Base-by-base conservation (phyloP, 345 rosid species). In the Carallia pectinifolia region DNA sequence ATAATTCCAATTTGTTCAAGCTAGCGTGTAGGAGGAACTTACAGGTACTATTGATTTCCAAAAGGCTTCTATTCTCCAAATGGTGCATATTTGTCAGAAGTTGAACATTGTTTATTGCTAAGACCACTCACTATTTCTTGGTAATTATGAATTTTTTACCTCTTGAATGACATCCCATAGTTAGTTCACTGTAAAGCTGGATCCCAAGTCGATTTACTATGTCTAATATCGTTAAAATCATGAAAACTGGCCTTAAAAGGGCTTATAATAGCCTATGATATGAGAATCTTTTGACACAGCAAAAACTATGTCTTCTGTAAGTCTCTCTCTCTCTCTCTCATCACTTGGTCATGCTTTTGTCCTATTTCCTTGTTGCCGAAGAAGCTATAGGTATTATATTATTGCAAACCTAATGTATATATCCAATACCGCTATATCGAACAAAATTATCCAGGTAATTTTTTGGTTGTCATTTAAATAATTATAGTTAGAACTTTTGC, bases 1-100 rank as follows among this genome's bases (percentile, higher is more conserved):
- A 91, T 64, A 93, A 93, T 77, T 79, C 84, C 64, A 89, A 91
- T 77, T 80, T 93, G 81, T 77, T 79, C 78, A 85, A 80, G 81
- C 86, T 89, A 53, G 96, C 94, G 53, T 71, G 79, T 44, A 80
- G 74, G 73, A 85, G 74, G 59, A 88, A 89, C 78, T 72, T 93
- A 77, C 96, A 93, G 97, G 98, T 93, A 77, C 58, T 29, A 53
- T 34, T 61, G 59, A 54, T 71, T 30, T 71, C 64, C 29, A 38
- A 62, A 70, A 73, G 55, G 71, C 52, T 15, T 2, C 67, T 59
- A 4, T 47, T 34, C 18, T 59, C 15, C 50, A 71, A 50, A 53
- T 72, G 30, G 37, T 67, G 34, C 17, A 44, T 10, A 40, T 40
- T 40, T 40, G 15, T 40, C 3, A 13, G 13, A 40, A 10, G 48